Conservation (phyloP, 2,329 filamentous ascomycete species). For the Fusarium sp. region DNA sequence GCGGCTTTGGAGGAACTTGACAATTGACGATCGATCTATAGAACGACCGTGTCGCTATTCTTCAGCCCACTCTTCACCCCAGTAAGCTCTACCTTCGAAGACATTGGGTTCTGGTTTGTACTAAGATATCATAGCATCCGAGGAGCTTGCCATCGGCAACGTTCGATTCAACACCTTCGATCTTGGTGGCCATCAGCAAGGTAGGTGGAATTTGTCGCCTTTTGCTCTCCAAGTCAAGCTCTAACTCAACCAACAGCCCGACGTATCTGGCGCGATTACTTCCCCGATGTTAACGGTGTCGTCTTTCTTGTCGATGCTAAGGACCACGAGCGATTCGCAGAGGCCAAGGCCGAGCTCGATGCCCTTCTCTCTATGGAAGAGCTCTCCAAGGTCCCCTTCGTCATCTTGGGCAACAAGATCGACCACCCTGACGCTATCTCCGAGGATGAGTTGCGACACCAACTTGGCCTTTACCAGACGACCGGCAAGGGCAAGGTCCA, state of each 20-base stretch:
- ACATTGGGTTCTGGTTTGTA: slow-evolving; percentile 1
- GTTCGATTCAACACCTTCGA: slow-evolving; percentile 96
- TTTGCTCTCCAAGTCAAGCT: neutral
- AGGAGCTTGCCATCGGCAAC: slow-evolving; percentile 93
- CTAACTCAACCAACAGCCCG: slow-evolving; percentile 71
- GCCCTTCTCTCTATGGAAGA: slow-evolving; percentile 97
- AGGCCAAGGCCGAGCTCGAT: slow-evolving; percentile 97
- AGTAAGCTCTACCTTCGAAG: slow-evolving; percentile 68
- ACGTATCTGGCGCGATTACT: slow-evolving; percentile 96
- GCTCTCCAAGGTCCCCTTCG: slow-evolving; percentile 92
- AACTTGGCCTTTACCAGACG: slow-evolving; percentile 94
- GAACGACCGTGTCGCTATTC: slow-evolving; percentile 93
- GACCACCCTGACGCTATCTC: slow-evolving; percentile 96
- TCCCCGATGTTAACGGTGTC: slow-evolving; percentile 95
- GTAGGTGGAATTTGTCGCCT: slow-evolving; percentile 57
- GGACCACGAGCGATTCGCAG: slow-evolving; percentile 92
- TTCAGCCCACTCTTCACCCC: slow-evolving; percentile 91
- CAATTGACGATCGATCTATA: slow-evolving; percentile 55
- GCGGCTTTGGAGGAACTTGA: slow-evolving; percentile 11
- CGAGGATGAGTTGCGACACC: slow-evolving; percentile 93
- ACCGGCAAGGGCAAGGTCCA: slow-evolving; percentile 96
- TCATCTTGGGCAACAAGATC: slow-evolving; percentile 99
- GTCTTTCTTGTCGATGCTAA: slow-evolving; percentile 99
- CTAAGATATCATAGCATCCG: slow-evolving; percentile 72
- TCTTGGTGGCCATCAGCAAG: slow-evolving; percentile 92